These are phyloP conservation scores for Infundibulicybe gibba DNA, from an alignment of 768 basidiomycete genomes.

Conservation along the genomic window DNA sequence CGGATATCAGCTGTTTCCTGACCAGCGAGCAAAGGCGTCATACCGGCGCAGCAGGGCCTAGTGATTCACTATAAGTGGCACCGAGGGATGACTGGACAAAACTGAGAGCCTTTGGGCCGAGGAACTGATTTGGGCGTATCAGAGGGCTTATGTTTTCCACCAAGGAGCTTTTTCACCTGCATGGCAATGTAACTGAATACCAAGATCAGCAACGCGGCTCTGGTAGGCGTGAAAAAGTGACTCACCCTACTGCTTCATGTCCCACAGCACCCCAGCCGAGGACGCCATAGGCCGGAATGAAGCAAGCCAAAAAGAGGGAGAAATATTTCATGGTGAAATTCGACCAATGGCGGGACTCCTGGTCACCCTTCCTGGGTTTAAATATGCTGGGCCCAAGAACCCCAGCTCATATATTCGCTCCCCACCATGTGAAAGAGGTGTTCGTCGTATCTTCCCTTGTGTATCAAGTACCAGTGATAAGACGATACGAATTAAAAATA, in stretches of 20 bases:
- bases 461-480: no score
- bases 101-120: slow-evolving; percentile 41
- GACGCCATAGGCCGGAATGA: slow-evolving; percentile 8
- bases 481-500: no score
- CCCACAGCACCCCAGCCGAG: slow-evolving; percentile 40
- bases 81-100: slow-evolving; percentile 44
- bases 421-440: no score
- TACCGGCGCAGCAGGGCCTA: slow-evolving; percentile 48
- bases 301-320: no score
- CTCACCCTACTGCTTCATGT: slow-evolving; percentile 41
- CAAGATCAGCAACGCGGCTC: neutral
- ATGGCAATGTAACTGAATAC: slow-evolving; percentile 33
- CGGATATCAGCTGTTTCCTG: no score
- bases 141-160: neutral
- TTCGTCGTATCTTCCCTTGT: no score
- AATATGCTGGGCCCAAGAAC: no score
- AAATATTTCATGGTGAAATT: no score
- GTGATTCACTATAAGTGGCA: slow-evolving; percentile 36
- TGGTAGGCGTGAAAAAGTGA: neutral
- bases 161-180: slow-evolving; percentile 21
- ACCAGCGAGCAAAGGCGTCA: no score
- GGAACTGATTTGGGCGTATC: slow-evolving; percentile 29
- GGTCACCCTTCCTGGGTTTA: no score
- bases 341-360: no score
- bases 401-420: no score